A percentile compares a stretch with the other conserved stretches of the same genome.
Evolutionary conservation across 768 basidiomycete species (phyloP).

Genomic region (Suillus lakei): DNA sequence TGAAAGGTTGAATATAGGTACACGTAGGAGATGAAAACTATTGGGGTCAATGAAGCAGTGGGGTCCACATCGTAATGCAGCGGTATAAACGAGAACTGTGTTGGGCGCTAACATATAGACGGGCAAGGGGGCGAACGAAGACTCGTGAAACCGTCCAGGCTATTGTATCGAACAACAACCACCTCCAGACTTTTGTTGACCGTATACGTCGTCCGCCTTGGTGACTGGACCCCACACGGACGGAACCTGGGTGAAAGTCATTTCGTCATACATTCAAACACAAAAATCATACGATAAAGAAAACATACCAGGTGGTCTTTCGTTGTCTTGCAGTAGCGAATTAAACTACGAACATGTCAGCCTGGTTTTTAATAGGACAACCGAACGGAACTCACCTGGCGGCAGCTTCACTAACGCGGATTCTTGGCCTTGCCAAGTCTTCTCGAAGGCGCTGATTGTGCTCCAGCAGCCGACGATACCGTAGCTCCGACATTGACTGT

Average conservation of each 20-base stretch:
- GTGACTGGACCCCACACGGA: slow-evolving; percentile 97
- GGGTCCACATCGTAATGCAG: slow-evolving; percentile 23
- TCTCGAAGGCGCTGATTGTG: slow-evolving; percentile 76
- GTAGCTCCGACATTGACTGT: slow-evolving; percentile 81
- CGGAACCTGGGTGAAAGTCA: slow-evolving; percentile 63
- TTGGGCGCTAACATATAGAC: slow-evolving; percentile 9
- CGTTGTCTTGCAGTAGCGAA: slow-evolving; percentile 75
- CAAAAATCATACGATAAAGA: neutral
- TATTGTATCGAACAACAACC: slow-evolving; percentile 68
- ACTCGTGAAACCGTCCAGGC: slow-evolving; percentile 11
- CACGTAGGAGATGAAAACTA: slow-evolving; percentile 12
- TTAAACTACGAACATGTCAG: slow-evolving; percentile 51
- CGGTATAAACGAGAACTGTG: slow-evolving; percentile 13
- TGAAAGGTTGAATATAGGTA: slow-evolving; percentile 18
- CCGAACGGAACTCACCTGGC: slow-evolving; percentile 48
- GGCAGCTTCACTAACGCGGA: slow-evolving; percentile 75
- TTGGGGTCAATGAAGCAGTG: slow-evolving; percentile 12
- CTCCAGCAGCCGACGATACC: slow-evolving; percentile 76
- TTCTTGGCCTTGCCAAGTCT: slow-evolving; percentile 71
- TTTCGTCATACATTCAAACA: slow-evolving; percentile 19
- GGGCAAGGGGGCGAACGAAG: neutral
- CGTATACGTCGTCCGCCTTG: slow-evolving; percentile 92
- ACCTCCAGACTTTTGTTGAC: slow-evolving; percentile 59
- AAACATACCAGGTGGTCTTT: slow-evolving; percentile 66
- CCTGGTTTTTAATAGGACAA: slow-evolving; percentile 12